Evolutionary conservation across 768 basidiomycete genomes (phyloP), one percentile per base, ranked within the genome.

Genomic region (Crucibulum laeve): DNA sequence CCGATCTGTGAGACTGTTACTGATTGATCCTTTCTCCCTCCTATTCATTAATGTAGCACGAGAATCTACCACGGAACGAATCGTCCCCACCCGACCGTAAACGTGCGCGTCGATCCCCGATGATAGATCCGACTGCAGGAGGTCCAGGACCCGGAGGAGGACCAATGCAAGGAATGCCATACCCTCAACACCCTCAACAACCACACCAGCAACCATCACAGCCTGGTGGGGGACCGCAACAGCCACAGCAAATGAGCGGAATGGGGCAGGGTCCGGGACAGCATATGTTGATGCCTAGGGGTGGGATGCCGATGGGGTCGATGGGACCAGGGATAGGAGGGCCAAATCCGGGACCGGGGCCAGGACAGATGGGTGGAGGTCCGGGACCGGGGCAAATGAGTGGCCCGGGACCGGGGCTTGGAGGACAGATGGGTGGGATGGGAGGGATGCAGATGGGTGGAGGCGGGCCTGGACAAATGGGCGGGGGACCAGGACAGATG

Each of bases 61-160:
- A 76, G 30, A 65, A 59, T 36, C 54, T 73, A 33, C 68, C 71
- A 17, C 71, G 71, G 34, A 77, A 56, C 23, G 78, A 79, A 14
- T 70, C 69, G 3, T 80, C 82, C 0, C 79, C 80, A 2, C 79
- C 79, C 3, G 76, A 74, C 8, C 65, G 70, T 42, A 82, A 83
- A 55, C 76, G 77, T 25, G 28, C 54, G 24, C 76, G 78, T 22
- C 70, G 70, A 21, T 76, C 78, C 19, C 78, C 79, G 4, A 56
- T 68, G 49, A 43, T 74, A 71, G 41, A 62, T 60, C 64, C 49
- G 22, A 62, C 69, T 19, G 58, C 62, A 56, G 46, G 58, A 22
- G 40, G 55, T 21, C 5, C 42, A 39, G 42, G 43, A 22, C 62
- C 68, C 15, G 64, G 68, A 14, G 57, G 61, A 55, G 50, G 59